phyloP scores from a whole-genome alignment of 108 stramenopile species.

The Mediolabrus comicus region DNA sequence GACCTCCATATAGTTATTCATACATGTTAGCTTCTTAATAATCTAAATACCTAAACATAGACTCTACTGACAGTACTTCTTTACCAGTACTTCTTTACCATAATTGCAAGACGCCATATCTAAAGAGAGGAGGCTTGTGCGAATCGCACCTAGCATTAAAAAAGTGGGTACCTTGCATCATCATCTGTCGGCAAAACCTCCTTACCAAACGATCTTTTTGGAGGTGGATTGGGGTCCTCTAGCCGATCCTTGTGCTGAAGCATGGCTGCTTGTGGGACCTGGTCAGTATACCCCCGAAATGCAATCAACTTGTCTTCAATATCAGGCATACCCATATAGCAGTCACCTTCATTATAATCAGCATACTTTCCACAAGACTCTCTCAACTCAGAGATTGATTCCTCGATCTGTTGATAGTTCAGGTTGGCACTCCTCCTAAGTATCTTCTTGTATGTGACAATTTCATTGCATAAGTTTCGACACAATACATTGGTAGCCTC shows the following conservation, averaged over 20 bases:
- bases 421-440: constrained; percentile 31
- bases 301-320: constrained; percentile 26
- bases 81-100: too few relatives aligned
- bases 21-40: too few relatives aligned
- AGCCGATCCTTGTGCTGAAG: not conserved
- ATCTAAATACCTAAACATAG: too few relatives aligned
- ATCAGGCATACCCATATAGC: constrained; percentile 25
- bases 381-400: constrained; percentile 26
- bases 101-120: too few relatives aligned
- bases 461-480: constrained; percentile 45
- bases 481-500: constrained; percentile 35
- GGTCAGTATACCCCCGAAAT: constrained; percentile 23
- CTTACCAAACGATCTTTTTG: not conserved
- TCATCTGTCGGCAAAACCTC: not conserved
- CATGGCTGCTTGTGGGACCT: not conserved
- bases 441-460: constrained; percentile 48
- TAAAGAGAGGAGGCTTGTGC: too few relatives aligned
- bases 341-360: constrained; percentile 23
- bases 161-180: not conserved
- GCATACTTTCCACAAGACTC: constrained; percentile 20
- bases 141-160: too few relatives aligned
- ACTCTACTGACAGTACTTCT: too few relatives aligned
- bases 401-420: constrained; percentile 19
- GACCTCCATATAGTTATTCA: too few relatives aligned
- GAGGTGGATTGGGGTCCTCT: not conserved